These are phyloP conservation scores for Cladosporium oxysporum DNA, from an alignment of 2,329 filamentous ascomycete genomes.

Conservation along the genomic window DNA sequence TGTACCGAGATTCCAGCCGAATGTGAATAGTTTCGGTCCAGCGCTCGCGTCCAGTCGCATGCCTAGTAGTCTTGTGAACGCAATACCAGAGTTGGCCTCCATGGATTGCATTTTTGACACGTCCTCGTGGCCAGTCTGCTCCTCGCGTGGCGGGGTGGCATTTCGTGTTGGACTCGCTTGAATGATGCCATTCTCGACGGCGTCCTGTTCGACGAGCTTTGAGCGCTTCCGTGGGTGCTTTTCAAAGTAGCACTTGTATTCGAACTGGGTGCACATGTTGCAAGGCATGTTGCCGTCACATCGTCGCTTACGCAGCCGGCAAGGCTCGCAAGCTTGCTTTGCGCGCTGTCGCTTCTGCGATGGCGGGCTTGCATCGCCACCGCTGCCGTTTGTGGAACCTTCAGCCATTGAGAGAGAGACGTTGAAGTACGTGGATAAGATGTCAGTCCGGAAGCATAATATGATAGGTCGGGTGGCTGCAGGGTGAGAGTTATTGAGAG, in stretches of 20 bases:
- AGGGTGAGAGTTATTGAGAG: neutral
- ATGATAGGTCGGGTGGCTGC: neutral
- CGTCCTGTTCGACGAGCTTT: conserved; percentile 37
- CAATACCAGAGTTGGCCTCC: conserved; percentile 60
- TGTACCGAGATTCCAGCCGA: conserved; percentile 57
- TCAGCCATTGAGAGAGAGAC: conserved; percentile 10
- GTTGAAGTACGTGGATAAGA: neutral
- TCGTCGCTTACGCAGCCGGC: conserved; percentile 58
- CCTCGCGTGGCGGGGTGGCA: conserved; percentile 23
- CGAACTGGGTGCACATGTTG: conserved; percentile 55
- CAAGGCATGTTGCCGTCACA: conserved; percentile 58
- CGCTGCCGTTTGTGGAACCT: conserved; percentile 12
- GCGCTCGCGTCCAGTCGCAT: conserved; percentile 56
- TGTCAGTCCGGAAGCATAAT: conserved; percentile 13
- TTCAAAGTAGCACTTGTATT: conserved; percentile 55
- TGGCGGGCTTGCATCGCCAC: conserved; percentile 18
- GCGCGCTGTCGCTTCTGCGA: conserved; percentile 37
- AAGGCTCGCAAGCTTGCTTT: conserved; percentile 47
- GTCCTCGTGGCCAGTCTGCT: conserved; percentile 31
- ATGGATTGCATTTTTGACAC: conserved; percentile 44
- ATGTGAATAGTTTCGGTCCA: conserved; percentile 56
- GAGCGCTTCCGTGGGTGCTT: conserved; percentile 39
- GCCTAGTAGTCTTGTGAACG: conserved; percentile 56
- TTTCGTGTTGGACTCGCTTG: conserved; percentile 20
- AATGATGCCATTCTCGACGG: conserved; percentile 21